Evolutionary conservation across 495 filamentous ascomycete genomes (phyloP), one percentile per base, ranked within the genome.

Genomic region (Lichenothelia convexa): DNA sequence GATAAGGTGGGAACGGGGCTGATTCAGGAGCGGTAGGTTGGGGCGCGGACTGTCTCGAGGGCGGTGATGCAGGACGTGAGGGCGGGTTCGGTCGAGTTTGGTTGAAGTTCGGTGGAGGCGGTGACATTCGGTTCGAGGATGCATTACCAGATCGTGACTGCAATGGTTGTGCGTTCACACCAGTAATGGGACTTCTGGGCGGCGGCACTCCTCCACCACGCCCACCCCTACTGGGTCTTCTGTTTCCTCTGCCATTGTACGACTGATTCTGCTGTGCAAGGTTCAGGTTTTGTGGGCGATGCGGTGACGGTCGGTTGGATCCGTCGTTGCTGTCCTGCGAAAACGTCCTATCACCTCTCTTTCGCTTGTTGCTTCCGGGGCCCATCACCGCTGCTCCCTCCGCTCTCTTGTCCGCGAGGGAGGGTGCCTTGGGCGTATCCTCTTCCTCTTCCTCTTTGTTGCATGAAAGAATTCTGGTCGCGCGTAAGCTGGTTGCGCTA

Each of bases 251-350:
- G 3, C 57, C 50, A 34, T 61, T 51, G 38, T 26, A 68, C 59
- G 43, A 59, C 51, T 62, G 66, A 35, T 63, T 58, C 31, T 73
- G 63, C 46, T 74, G 69, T 36, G 68, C 73, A 49, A 74, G 62
- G 45, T 60, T 58, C 42, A 74, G 47, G 35, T 67, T 67, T 34
- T 68, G 63, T 26, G 74, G 73, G 24, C 71, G 65, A 58, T 79
- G 70, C 35, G 74, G 73, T 38, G 74, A 77, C 34, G 73, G 71
- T 43, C 73, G 36, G 40, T 35, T 62, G 38, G 53, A 49, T 30
- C 55, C 53, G 44, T 73, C 67, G 46, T 70, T 60, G 27, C 49
- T 55, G 24, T 47, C 42, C 8, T 45, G 32, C 15, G 45, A 29
- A 16, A 16, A 36, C 1, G 27, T 17, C 7, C 30, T 30, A 7